phyloP scores from a whole-genome alignment of 768 basidiomycete species.

The Collybia mongolica region DNA sequence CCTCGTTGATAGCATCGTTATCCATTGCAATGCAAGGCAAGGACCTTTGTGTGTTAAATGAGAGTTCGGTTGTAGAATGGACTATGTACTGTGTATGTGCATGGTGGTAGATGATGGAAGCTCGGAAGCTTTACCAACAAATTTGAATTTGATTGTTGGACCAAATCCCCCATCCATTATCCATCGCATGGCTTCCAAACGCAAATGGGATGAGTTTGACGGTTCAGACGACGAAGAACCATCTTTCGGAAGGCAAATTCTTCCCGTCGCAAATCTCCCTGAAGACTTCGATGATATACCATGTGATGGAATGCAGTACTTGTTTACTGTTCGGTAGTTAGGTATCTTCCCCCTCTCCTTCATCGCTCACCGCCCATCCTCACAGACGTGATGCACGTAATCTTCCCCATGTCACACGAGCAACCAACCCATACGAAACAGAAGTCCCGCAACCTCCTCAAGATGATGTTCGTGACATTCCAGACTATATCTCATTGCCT shows the following conservation, averaged over 20 bases:
- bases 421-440: conserved; percentile 63
- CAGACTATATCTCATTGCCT: conserved; percentile 44
- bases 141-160: too few species aligned
- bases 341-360: not conserved
- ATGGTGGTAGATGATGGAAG: not conserved
- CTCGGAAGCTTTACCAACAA: not conserved
- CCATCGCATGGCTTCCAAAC: conserved; percentile 39
- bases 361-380: conserved; percentile 1
- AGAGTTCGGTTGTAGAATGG: not conserved
- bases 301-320: conserved; percentile 72
- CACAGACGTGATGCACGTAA: conserved; percentile 67
- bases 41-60: not conserved
- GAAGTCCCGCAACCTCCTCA: conserved; percentile 21
- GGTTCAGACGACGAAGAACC: conserved; percentile 63
- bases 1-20: conserved; percentile 36
- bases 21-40: conserved; percentile 15
- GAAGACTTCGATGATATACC: conserved; percentile 63
- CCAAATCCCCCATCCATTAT: not conserved
- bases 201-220: conserved; percentile 50
- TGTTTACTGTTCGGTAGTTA: conserved; percentile 75
- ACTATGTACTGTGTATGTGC: not conserved
- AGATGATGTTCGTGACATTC: conserved; percentile 18
- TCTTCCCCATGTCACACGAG: conserved; percentile 66
- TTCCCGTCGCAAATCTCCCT: conserved; percentile 84
- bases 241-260: conserved; percentile 63